Conservation (phyloP, 2,329 filamentous ascomycete genomes). For the Neofusicoccum ribis region DNA sequence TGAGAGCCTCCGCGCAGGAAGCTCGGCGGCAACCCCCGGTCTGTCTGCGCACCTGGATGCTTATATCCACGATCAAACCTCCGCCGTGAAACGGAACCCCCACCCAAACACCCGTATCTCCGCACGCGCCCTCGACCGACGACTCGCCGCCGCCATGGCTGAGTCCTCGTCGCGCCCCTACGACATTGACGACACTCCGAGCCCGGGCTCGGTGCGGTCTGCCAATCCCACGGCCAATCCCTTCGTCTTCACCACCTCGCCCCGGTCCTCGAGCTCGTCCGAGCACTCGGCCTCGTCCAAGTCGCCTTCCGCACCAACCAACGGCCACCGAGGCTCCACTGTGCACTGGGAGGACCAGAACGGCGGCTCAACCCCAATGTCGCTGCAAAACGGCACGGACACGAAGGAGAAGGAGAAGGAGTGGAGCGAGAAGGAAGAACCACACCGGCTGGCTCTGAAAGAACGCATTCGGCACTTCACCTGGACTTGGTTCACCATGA, state of each 20-base stretch:
- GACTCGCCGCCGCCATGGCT: not conserved
- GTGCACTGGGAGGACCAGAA: not conserved
- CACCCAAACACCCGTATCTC: not conserved
- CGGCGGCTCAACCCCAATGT: not conserved
- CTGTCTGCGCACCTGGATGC: not conserved
- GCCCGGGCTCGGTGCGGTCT: not conserved
- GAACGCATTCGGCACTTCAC: constrained; percentile 63
- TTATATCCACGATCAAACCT: not conserved
- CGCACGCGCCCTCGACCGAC: not conserved
- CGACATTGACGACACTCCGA: not conserved
- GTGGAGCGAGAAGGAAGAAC: not conserved
- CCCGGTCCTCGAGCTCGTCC: not conserved
- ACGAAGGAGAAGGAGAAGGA: not conserved
- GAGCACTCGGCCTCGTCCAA: not conserved
- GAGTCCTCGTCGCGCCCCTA: not conserved
- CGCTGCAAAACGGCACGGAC: not conserved
- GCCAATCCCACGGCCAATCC: not conserved
- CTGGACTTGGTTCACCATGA: constrained; percentile 79
- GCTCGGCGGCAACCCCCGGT: not conserved
- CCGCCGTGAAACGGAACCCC: not conserved
- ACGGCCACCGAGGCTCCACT: not conserved
- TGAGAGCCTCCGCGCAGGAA: not conserved
- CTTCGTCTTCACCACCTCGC: not conserved
- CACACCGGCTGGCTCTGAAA: constrained; percentile 46
- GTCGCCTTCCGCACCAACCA: not conserved